phyloP scores from a whole-genome alignment of 78 protist genomes.

The Mastigamoeba balamuthi region DNA sequence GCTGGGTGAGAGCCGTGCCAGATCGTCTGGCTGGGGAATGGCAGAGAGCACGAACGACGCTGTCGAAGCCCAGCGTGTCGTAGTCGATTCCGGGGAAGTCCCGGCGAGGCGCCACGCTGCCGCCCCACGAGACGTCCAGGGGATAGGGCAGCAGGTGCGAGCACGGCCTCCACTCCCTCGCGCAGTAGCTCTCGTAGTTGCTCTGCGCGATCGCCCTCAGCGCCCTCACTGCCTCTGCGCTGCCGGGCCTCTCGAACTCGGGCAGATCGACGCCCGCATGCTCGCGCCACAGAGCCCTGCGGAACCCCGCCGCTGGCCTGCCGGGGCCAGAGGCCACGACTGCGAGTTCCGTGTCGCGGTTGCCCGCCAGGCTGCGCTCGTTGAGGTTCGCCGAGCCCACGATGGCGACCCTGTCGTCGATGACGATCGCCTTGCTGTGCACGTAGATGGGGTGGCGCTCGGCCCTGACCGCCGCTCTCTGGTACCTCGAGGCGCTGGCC shows the following conservation, averaged over 20 bases:
- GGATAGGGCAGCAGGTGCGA: not conserved
- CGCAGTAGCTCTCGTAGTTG: not conserved
- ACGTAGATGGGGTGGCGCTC: constrained; percentile 37
- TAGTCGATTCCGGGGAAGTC: too few species aligned
- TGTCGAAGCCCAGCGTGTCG: too few species aligned
- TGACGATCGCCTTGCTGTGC: constrained; percentile 74
- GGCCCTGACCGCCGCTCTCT: not conserved
- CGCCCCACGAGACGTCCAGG: not conserved
- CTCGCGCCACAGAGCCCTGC: not conserved
- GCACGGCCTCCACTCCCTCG: not conserved
- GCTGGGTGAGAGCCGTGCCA: too few species aligned
- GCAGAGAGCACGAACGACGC: too few species aligned
- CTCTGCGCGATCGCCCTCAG: not conserved
- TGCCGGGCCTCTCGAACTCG: not conserved
- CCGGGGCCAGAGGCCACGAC: not conserved
- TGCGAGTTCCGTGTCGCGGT: not conserved
- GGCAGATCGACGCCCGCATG: not conserved
- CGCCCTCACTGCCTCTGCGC: not conserved
- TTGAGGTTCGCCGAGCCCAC: constrained; percentile 81
- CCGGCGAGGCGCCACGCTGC: too few species aligned
- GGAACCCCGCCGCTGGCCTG: not conserved
- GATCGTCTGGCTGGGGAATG: too few species aligned
- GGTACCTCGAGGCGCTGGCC: not conserved
- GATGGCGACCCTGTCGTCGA: constrained; percentile 63
- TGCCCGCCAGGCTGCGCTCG: constrained; percentile 28